Conservation (phyloP, 2,329 filamentous ascomycete genomes). For the Fusarium nanum region DNA sequence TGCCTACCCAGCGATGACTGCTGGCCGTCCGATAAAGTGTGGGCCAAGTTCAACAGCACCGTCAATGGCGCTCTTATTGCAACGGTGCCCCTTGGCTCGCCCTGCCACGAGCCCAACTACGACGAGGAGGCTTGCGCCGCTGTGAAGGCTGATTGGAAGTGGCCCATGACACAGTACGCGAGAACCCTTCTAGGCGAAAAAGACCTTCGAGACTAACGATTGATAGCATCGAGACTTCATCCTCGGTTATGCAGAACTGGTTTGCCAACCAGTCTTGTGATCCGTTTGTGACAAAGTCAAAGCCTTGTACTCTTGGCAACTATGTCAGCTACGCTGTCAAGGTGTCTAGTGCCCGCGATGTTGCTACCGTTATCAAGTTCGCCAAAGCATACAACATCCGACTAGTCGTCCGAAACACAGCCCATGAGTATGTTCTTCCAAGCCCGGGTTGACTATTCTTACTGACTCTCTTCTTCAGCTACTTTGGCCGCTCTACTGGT, state of each 20-base stretch:
- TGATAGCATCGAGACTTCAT: constrained; percentile 51
- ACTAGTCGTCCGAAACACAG: constrained; percentile 52
- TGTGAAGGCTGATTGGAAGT: constrained; percentile 58
- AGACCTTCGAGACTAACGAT: background rate
- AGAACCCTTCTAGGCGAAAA: background rate
- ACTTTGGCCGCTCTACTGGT: constrained; percentile 52
- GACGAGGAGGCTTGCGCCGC: constrained; percentile 57
- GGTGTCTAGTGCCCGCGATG: constrained; percentile 47
- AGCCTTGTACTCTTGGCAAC: constrained; percentile 58
- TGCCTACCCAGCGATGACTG: constrained; percentile 63
- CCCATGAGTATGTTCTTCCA: constrained; percentile 41
- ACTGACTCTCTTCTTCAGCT: constrained; percentile 23
- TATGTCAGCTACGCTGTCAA: constrained; percentile 56
- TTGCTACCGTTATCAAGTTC: constrained; percentile 52
- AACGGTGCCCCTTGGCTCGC: constrained; percentile 61
- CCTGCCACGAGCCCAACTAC: constrained; percentile 63
- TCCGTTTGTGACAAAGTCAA: constrained; percentile 52
- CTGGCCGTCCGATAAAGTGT: constrained; percentile 61
- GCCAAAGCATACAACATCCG: constrained; percentile 53
- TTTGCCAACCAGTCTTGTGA: constrained; percentile 55
- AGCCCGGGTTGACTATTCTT: background rate
- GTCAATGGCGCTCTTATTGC: constrained; percentile 62
- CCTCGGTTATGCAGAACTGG: constrained; percentile 55
- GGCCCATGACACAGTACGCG: constrained; percentile 59
- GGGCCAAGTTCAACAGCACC: constrained; percentile 62